Evolutionary conservation across 305 asterid species (phyloP), one percentile per base, ranked within the genome.

Genomic region (Fraxinus platypoda): DNA sequence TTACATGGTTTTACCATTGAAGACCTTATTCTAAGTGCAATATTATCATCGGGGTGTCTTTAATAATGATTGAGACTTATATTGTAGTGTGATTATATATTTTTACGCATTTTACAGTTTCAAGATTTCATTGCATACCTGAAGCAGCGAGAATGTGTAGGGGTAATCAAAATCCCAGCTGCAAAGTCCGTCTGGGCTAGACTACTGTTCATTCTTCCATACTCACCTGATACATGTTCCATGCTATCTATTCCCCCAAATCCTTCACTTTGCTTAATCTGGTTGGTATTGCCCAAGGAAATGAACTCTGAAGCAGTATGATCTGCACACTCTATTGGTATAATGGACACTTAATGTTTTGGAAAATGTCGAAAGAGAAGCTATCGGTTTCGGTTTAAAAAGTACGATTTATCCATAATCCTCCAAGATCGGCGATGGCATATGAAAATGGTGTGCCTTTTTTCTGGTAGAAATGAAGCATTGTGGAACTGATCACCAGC

Each of bases 121-220:
- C 95, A 93, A 83, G 99, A 95, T 84, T 95, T 95, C 82, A 81
- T 90, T 70, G 81, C 93, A 4, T 95, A 95, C 89, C 86, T 94
- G 94, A 91, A 89, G 90, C 99, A 95, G 90, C 90, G 99, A 88
- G 97, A 95, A 43, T 94, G 99, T 86, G 99, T 97, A 0, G 99
- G 99, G 54, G 99, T 94, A 25, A 95, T 95, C 87, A 95, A 93
- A 87, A 85, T 95, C 84, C 97, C 97, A 31, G 95, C 95, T 0
- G 80, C 91, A 19, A 89, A 84, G 71, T 88, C 93, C 73, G 84
- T 94, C 87, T 92, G 99, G 99, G 87, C 98, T 6, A 92, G 99
- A 83, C 90, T 93, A 74, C 94, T 95, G 52, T 95, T 95, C 59
- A 93, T 94, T 79, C 95, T 95, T 80, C 98, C 97, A 5, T 91